These are phyloP conservation scores for Rhynchospora breviuscula DNA, from an alignment of 176 grass and related monocot genomes.

Conservation along the genomic window DNA sequence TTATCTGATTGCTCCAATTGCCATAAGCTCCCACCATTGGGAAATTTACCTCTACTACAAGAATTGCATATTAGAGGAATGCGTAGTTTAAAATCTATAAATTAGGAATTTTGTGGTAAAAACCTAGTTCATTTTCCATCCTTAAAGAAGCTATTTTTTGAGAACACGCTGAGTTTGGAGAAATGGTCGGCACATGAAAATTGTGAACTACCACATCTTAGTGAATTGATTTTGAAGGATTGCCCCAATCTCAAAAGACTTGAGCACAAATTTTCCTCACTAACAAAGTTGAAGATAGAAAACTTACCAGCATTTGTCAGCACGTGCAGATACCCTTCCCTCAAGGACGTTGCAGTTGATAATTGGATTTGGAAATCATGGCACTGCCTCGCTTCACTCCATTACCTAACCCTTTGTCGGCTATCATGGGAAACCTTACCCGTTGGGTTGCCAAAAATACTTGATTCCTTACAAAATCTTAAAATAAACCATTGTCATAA, in stretches of 20 bases:
- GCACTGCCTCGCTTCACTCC: constrained; percentile 9
- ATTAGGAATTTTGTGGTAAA: constrained; percentile 13
- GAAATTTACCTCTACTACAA: constrained; percentile 16
- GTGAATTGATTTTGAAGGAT: constrained; percentile 35
- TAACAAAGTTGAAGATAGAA: constrained; percentile 25
- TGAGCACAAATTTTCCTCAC: constrained; percentile 29
- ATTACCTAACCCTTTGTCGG: constrained; percentile 23
- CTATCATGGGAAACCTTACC: constrained; percentile 12
- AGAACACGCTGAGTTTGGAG: constrained; percentile 15
- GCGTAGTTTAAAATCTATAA: not conserved
- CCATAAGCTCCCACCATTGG: constrained; percentile 9
- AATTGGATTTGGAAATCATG: constrained; percentile 40
- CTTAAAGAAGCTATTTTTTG: constrained; percentile 37
- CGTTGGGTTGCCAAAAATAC: not conserved
- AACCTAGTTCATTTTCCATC: not conserved
- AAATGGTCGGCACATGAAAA: not conserved
- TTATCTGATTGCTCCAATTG: constrained; percentile 22
- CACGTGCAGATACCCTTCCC: constrained; percentile 17
- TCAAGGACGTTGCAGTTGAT: not conserved
- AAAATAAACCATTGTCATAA: constrained; percentile 34
- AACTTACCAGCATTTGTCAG: not conserved
- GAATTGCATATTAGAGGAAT: constrained; percentile 30
- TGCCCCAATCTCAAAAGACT: constrained; percentile 28
- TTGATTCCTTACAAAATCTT: constrained; percentile 16
- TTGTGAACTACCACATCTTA: constrained; percentile 11